phyloP scores from a whole-genome alignment of 1,139 yeast genomes.

The Hemisphaericaspora xylofermentans region DNA sequence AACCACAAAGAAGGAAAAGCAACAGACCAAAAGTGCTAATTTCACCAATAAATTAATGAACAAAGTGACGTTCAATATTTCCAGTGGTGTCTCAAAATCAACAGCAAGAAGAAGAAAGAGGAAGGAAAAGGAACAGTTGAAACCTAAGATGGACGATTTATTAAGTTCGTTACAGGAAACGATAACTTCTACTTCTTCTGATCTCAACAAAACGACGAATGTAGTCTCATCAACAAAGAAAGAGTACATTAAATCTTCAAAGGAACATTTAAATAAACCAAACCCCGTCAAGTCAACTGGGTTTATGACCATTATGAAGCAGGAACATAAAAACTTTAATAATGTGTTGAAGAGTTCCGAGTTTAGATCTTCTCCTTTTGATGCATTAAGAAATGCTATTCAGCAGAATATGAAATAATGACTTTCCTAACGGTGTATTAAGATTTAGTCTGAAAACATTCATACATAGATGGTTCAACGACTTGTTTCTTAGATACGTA shows the following conservation, averaged over 20 bases:
- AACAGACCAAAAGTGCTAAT: slow-evolving; percentile 30
- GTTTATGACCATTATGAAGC: slow-evolving; percentile 48
- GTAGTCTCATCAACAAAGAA: neutral
- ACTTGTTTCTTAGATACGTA: too few species aligned
- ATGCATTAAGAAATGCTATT: slow-evolving; percentile 51
- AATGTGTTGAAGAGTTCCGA: slow-evolving; percentile 50
- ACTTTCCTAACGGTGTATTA: too few species aligned
- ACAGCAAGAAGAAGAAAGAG: slow-evolving; percentile 65
- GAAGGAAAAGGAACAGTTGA: slow-evolving; percentile 58
- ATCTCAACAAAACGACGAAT: slow-evolving; percentile 2
- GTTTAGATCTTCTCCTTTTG: slow-evolving; percentile 58
- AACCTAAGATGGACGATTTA: slow-evolving; percentile 66
- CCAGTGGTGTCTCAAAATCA: slow-evolving; percentile 58
- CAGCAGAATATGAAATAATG: slow-evolving; percentile 14
- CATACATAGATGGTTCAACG: too few species aligned
- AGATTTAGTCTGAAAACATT: too few species aligned
- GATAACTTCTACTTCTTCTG: slow-evolving; percentile 4
- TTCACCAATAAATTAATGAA: slow-evolving; percentile 28
- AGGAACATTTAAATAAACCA: slow-evolving; percentile 50
- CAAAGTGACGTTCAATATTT: slow-evolving; percentile 33
- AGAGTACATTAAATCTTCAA: slow-evolving; percentile 19
- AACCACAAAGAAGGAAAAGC: slow-evolving; percentile 56
- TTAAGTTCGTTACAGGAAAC: slow-evolving; percentile 50
- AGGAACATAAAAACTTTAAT: slow-evolving; percentile 57
- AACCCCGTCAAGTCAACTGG: slow-evolving; percentile 60